Base-by-base conservation (phyloP, 2,329 filamentous ascomycete genomes). In the Clonostachys solani region DNA sequence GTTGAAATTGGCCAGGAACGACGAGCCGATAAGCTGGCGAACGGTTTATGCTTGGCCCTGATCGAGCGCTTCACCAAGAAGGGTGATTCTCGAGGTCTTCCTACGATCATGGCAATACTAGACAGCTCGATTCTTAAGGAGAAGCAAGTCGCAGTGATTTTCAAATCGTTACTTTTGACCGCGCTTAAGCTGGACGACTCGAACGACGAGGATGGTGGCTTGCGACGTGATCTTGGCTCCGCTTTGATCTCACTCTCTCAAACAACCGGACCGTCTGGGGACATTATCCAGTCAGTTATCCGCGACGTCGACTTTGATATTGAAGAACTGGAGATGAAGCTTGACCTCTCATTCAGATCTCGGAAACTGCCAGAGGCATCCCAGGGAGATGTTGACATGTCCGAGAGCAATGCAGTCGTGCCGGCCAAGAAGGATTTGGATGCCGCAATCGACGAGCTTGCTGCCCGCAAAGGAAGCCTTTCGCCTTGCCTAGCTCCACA, bases 261-360 rank as follows among this genome's bases (percentile, higher is more conserved):
- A 51, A 69, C 74, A 37, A 73, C 77, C 9, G 78, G 77, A 33
- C 73, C 75, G 37, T 69, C 81, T 18, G 83, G 83, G 12, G 73
- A 78, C 23, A 72, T 84, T n/a, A 80, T 94, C 48, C 76, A 83
- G 50, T 74, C 74, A n/a, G 78, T 84, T 5, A 77, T 92, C 36
- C 73, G 81, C 35, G 80, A 86, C 38, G 78, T 82, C 8, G 79
- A 84, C 12, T 76, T 90, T 50, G 86, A 94, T 57, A 78, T 94
- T 41, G 81, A 89, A 50, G 78, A 83, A 43, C 68, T 94, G 16
- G 88, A 94, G 66, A 77, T 89, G 67, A 86, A 82, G 54, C 73
- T 95, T 17, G 84, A 89, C 47, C 80, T 85, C 9, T 80, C 83
- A 10, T 80, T 92, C 50, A 79, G 85, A 38, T 77, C 78, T 8